Evolutionary conservation across 2,329 filamentous ascomycete genomes (phyloP), one percentile per base, ranked within the genome.

Genomic region (Fusarium tuaranense): DNA sequence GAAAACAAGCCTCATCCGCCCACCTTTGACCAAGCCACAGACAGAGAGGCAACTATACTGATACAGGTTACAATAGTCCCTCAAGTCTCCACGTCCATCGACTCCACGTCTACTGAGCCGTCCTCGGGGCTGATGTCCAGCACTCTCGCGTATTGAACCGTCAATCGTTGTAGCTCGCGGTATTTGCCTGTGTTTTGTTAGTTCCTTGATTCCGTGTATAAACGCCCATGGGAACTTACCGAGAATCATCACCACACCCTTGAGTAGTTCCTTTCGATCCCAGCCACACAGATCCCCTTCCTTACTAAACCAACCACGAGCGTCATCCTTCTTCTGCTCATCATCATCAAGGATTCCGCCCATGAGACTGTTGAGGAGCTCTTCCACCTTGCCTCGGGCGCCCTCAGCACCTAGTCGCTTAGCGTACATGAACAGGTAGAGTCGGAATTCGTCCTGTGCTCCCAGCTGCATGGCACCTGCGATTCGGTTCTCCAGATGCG

Each of bases 351-450:
- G 87, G 77, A 88, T 90, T 61, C 94, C 93, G 9, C 95, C 95
- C 59, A 97, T 87, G 48, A 99, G 86, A 55, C 91, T 93, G 76
- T 94, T 93, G 32, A 98, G 86, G 12, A 99, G 86, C 85, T 99
- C 97, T 81, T 98, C 96, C 3, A 98, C 95, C 84, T 99, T 99
- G 67, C 91, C 88, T 76, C 93, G 91, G 62, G 96, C 86, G 0
- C 95, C 95, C 82, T 99, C 97, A 0, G 95, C 95, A 1, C 97
- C 97, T 7, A 99, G 90, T 1, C 97, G 92, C 85, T 98, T 98
- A 5, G 95, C 96, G 80, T 99, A 99, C 95, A 98, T 98, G 79
- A 95, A 93, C n/a, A 99, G 86, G 80, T 98, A 98, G 2, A 98
- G 87, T 67, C 95, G 91, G 84, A 98, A 99, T 81, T 99, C 97